Conservation (phyloP, 805 yeast species). For the Yamadazyma olivae region DNA sequence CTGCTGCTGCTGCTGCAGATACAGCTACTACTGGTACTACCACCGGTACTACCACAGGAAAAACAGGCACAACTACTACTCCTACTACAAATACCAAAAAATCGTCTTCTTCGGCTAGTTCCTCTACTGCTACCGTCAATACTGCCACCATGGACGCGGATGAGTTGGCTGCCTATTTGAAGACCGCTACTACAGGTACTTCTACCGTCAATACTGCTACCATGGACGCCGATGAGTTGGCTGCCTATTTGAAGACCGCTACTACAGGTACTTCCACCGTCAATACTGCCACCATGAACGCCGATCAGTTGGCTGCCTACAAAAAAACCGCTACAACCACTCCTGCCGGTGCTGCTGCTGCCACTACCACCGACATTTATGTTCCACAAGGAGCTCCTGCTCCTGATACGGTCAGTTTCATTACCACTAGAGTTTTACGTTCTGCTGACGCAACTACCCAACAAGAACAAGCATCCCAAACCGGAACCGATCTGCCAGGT, state of each 20-base stretch:
- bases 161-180: slow-evolving; percentile 7
- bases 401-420: slow-evolving; percentile 20
- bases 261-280: slow-evolving; percentile 12
- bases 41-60: slow-evolving; percentile 11
- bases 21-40: slow-evolving; percentile 17
- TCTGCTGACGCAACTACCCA: slow-evolving; percentile 15
- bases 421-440: slow-evolving; percentile 31
- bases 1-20: slow-evolving; percentile 17
- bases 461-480: not conserved
- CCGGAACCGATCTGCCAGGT: slow-evolving; percentile 1
- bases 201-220: not conserved
- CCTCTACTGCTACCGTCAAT: slow-evolving; percentile 15
- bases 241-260: slow-evolving; percentile 7
- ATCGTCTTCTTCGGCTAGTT: slow-evolving; percentile 15
- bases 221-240: slow-evolving; percentile 6
- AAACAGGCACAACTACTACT: slow-evolving; percentile 13
- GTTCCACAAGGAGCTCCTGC: slow-evolving; percentile 15
- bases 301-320: slow-evolving; percentile 9
- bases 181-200: slow-evolving; percentile 14
- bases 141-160: slow-evolving; percentile 18
- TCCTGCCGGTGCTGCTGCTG: slow-evolving; percentile 13
- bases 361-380: slow-evolving; percentile 9
- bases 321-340: slow-evolving; percentile 13
- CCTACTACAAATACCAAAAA: slow-evolving; percentile 16
- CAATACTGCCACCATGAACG: slow-evolving; percentile 11